Base-by-base conservation (phyloP, 176 grass and related monocot genomes). In the Triticum turgidum region DNA sequence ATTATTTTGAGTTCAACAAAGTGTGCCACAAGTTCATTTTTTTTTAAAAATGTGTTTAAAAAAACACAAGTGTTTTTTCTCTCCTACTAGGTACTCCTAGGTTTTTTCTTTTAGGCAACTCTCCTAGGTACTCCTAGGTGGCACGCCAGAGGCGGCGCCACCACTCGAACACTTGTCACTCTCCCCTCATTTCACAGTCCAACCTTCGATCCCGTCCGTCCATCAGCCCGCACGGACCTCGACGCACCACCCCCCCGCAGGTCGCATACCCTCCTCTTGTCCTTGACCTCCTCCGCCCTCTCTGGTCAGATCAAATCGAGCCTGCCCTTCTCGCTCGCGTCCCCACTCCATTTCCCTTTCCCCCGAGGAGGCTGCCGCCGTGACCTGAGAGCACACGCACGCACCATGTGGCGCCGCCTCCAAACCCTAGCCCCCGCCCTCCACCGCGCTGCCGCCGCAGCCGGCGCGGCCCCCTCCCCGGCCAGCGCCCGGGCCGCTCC, bases 361-460 rank as follows among this genome's bases (percentile, higher is more conserved):
- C 73, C 37, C 80, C 74, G 11, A 73, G 56, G 78, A 58, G 87
- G 74, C 80, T 80, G 71, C 83, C 79, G 67, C 37, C 81, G 87
- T 76, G 85, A 84, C 92, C 88, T 83, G 87, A 86, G 89, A 92
- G 52, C 91, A 74, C 33, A 32, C 75, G 44, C 73, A 51, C 65
- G 13, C 44, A 58, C 84, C 86, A 97, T 97, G 94, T 97, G 88
- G 94, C 88, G 94, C 80, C 86, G 94, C 62, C 25, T 92, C 83
- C 91, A 90, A 34, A 86, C 88, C 88, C 83, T 91, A 18, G 80
- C 91, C 79, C 87, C 92, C 14, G 79, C 84, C 58, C 83, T 93
- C 42, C 75, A 78, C 76, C 82, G 86, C 61, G 89, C 86, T 35
- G 33, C 86, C 33, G 63, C 72, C 18, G 80, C 81, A 41, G 39